Evolutionary conservation across 805 yeast genomes (phyloP).

Genomic region (Torulaspora quercuum): DNA sequence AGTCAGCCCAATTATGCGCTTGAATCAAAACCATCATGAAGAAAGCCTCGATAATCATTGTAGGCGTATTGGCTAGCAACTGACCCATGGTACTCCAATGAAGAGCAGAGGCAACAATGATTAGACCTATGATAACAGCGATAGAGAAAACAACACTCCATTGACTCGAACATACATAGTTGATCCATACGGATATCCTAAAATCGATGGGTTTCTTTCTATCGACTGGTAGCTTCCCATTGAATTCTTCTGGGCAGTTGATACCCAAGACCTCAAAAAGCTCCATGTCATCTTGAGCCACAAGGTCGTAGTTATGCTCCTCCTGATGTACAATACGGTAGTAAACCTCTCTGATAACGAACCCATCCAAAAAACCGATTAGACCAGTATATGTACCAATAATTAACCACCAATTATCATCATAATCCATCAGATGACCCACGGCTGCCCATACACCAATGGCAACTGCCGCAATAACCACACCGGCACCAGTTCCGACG

Average conservation of each 20-base stretch:
- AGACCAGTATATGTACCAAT: conserved; percentile 48
- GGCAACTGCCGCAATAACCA: conserved; percentile 35
- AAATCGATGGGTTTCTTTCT: conserved; percentile 19
- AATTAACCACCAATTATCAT: conserved; percentile 45
- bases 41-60: conserved; percentile 45
- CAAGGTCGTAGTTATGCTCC: conserved; percentile 26
- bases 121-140: conserved; percentile 32
- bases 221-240: conserved; percentile 10
- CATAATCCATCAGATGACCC: conserved; percentile 39
- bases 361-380: conserved; percentile 44
- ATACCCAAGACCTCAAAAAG: conserved; percentile 32
- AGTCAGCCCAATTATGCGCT: conserved; percentile 39
- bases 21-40: conserved; percentile 40
- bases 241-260: conserved; percentile 23
- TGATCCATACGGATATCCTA: conserved; percentile 29
- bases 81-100: conserved; percentile 43
- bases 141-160: conserved; percentile 35
- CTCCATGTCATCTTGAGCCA: conserved; percentile 36
- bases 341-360: conserved; percentile 41
- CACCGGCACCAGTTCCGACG: conserved; percentile 44
- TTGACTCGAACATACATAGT: conserved; percentile 34
- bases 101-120: conserved; percentile 36
- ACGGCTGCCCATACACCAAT: conserved; percentile 40
- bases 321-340: conserved; percentile 30
- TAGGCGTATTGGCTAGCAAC: conserved; percentile 41